A percentile compares a stretch with the other conserved stretches of the same genome.
phyloP scores from a whole-genome alignment of 2,329 filamentous ascomycete genomes.

The Seiridium cupressi region DNA sequence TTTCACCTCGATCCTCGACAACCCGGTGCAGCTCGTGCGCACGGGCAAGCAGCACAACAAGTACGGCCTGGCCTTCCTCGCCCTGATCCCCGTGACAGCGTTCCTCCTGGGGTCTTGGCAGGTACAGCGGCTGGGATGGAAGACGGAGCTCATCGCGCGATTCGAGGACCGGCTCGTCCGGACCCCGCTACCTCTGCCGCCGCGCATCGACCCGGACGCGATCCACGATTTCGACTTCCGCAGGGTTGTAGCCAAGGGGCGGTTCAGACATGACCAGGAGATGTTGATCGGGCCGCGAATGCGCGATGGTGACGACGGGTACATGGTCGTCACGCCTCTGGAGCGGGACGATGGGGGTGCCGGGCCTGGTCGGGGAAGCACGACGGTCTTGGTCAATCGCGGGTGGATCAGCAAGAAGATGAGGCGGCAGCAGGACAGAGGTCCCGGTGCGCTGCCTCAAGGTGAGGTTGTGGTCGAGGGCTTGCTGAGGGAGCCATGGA shows the following conservation, averaged over 20 bases:
- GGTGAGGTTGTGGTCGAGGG: slow-evolving; percentile 81
- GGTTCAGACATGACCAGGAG: slow-evolving; percentile 82
- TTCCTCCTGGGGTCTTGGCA: slow-evolving; percentile 94
- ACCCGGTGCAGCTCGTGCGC: slow-evolving; percentile 77
- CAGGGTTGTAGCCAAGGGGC: slow-evolving; percentile 72
- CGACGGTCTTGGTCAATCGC: slow-evolving; percentile 81
- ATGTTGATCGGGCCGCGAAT: slow-evolving; percentile 94
- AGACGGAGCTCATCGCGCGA: slow-evolving; percentile 85
- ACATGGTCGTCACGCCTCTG: slow-evolving; percentile 86
- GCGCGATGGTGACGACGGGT: slow-evolving; percentile 86
- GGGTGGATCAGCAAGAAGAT: slow-evolving; percentile 88
- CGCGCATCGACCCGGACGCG: slow-evolving; percentile 76
- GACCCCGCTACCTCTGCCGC: slow-evolving; percentile 80
- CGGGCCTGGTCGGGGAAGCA: slow-evolving; percentile 25
- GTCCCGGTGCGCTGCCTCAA: slow-evolving; percentile 63
- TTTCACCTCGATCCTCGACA: slow-evolving; percentile 85
- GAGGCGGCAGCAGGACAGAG: slow-evolving; percentile 60
- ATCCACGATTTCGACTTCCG: slow-evolving; percentile 91
- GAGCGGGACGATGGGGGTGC: slow-evolving; percentile 55
- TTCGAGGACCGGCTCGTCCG: slow-evolving; percentile 90
- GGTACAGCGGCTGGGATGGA: slow-evolving; percentile 89
- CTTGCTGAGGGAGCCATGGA: slow-evolving; percentile 82
- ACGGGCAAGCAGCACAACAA: slow-evolving; percentile 70
- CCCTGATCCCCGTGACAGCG: slow-evolving; percentile 86
- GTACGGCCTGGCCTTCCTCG: slow-evolving; percentile 76